A percentile compares a stretch with the other conserved stretches of the same genome.
phyloP scores from a whole-genome alignment of 116 monocot genomes.

The Phalaenopsis hybrid region DNA sequence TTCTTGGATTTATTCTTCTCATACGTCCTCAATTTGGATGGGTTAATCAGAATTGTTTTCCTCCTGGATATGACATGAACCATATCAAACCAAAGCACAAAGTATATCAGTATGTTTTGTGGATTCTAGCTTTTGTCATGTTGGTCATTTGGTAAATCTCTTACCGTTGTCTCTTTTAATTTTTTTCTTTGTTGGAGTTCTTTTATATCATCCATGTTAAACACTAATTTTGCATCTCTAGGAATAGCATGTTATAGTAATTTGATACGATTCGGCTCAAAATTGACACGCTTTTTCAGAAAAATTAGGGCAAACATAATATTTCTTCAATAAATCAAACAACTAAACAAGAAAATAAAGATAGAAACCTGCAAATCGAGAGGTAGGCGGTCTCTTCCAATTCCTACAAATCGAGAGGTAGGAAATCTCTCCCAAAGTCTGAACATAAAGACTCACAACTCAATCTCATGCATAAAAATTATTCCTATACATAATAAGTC shows the following conservation, averaged over 20 bases:
- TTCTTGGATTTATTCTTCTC: conserved; percentile 67
- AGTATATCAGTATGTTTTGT: conserved; percentile 48
- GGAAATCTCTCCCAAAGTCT: too few species aligned
- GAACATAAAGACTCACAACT: too few species aligned
- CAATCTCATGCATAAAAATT: too few species aligned
- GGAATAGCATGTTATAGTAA: not conserved
- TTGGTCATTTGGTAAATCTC: conserved; percentile 43
- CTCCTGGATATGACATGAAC: conserved; percentile 30
- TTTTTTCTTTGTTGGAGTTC: not conserved
- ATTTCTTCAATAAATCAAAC: too few species aligned
- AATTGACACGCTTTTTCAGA: too few species aligned
- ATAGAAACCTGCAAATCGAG: too few species aligned
- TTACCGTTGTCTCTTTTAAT: not conserved
- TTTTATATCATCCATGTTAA: not conserved
- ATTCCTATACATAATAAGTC: too few species aligned
- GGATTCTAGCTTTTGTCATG: conserved; percentile 34
- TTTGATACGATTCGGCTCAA: too few species aligned
- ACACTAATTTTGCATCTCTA: not conserved
- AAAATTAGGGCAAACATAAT: too few species aligned
- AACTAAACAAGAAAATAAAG: too few species aligned
- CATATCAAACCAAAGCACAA: conserved; percentile 42
- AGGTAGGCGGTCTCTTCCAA: too few species aligned
- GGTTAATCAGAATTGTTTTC: conserved; percentile 36
- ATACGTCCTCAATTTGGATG: conserved; percentile 72
- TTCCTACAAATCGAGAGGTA: too few species aligned